Evolutionary conservation across 257 asterid genomes (phyloP), one percentile per base, ranked within the genome.

Genomic region (Cynanchum wilfordii): DNA sequence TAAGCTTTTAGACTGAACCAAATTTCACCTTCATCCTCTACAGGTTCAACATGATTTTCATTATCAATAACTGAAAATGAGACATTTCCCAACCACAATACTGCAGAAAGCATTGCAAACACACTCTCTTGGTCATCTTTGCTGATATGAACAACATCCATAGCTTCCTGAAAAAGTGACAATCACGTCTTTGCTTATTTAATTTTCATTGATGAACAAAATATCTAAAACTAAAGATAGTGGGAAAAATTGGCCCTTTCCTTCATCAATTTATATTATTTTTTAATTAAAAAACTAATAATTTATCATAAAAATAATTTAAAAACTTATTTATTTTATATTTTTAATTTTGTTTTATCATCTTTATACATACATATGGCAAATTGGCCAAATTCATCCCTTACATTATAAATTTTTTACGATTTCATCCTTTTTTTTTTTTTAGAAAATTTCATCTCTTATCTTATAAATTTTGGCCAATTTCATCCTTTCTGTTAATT

Each of bases 31-130:
- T 95, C 99, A 82, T 92, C 97, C 76, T 80, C 86, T 69, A 90
- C 87, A 10, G 99, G 98, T 71, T 92, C 99, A 51, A 92, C 99
- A 69, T 95, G 99, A 89, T 92, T 87, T 69, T 95, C 98, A 78
- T 86, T 79, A 81, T 95, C 99, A 71, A 86, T 73, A 60, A 79
- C 88, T 25, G 89, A 82, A 81, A 92, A 92, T 69, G 96, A 82
- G 83, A 95, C 77, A 69, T 95, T 84, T 77, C 99, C 99, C 76
- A 95, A 83, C 99, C 99, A 95, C 51, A 95, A 78, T 24, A 95
- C 99, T 73, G 99, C 97, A 82, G 99, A 95, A 75, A 95, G 81
- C 97, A 95, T 89, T 25, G 98, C 91, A 83, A 95, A 92, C 75
- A 90, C 95, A 78, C 92, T 95, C 73, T 90, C 96, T 80, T 92